Conservation (phyloP, 768 basidiomycete species). For the Termitomyces heimii region DNA sequence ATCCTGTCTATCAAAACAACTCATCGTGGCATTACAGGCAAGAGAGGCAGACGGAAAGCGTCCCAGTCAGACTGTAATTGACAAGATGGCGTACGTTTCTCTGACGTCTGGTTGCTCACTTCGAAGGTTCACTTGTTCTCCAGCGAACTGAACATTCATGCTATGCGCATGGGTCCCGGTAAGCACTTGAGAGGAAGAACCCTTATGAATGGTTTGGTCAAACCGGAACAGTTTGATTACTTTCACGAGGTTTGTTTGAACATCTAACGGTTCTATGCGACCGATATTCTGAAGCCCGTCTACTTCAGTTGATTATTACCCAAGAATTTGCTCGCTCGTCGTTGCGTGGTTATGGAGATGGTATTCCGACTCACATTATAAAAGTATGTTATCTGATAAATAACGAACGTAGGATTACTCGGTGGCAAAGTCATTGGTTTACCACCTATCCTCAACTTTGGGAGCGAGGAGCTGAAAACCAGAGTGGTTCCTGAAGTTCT, state of each 20-base stretch:
- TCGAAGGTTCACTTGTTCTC: constrained; percentile 26
- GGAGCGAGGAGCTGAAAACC: constrained; percentile 52
- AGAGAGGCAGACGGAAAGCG: constrained; percentile 88
- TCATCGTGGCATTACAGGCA: constrained; percentile 24
- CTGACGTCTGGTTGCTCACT: constrained; percentile 46
- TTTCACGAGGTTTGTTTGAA: constrained; percentile 71
- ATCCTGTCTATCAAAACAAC: not conserved
- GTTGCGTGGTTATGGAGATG: constrained; percentile 81
- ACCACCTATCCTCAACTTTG: constrained; percentile 89
- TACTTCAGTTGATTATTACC: constrained; percentile 63
- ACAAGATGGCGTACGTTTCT: constrained; percentile 78
- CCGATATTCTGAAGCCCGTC: not conserved
- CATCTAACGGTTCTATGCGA: not conserved
- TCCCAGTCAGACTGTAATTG: constrained; percentile 70
- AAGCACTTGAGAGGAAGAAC: constrained; percentile 82
- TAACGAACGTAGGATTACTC: constrained; percentile 43
- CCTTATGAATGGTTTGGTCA: constrained; percentile 79
- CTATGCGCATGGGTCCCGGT: constrained; percentile 93
- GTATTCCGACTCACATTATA: constrained; percentile 23
- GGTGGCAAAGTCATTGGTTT: constrained; percentile 82
- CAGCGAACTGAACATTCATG: constrained; percentile 67
- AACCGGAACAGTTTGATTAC: constrained; percentile 85
- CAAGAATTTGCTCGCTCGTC: constrained; percentile 72
- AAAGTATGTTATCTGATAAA: constrained; percentile 13
- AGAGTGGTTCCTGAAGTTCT: constrained; percentile 64